Evolutionary conservation across 2,329 filamentous ascomycete genomes (phyloP).

Genomic region (Basipetospora chlamydospora): DNA sequence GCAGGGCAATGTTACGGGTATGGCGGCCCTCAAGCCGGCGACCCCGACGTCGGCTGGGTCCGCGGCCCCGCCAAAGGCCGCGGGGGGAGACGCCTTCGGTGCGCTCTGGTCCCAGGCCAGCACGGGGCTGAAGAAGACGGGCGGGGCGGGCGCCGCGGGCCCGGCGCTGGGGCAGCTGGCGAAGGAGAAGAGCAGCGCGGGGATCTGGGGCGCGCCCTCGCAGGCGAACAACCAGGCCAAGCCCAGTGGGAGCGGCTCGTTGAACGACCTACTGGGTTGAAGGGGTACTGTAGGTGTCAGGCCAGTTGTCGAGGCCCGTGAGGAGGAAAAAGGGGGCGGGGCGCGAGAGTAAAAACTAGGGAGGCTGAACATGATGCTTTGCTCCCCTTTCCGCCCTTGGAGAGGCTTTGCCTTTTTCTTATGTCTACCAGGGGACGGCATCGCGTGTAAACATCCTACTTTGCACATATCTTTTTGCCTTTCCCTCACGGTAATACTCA

Average conservation of each 20-base stretch:
- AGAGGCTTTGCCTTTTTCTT: too few relatives aligned
- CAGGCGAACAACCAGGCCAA: constrained; percentile 13
- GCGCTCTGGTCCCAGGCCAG: constrained; percentile 69
- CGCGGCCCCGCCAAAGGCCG: constrained; percentile 36
- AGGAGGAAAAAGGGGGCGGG: background rate
- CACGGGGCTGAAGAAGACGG: constrained; percentile 59
- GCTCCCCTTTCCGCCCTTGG: too few relatives aligned
- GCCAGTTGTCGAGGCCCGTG: background rate
- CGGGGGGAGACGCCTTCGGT: constrained; percentile 74
- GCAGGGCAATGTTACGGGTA: constrained; percentile 21
- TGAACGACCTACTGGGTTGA: constrained; percentile 35
- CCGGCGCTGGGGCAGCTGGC: constrained; percentile 85
- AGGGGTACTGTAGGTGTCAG: background rate
- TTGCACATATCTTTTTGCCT: too few relatives aligned
- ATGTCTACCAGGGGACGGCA: too few relatives aligned
- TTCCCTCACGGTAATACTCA: too few relatives aligned
- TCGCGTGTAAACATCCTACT: too few relatives aligned
- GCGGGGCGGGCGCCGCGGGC: constrained; percentile 38
- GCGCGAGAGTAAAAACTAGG: too few relatives aligned
- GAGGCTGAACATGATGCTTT: too few relatives aligned
- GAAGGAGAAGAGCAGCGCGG: constrained; percentile 93
- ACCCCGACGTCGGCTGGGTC: constrained; percentile 27
- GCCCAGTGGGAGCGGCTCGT: constrained; percentile 18
- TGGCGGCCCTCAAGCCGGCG: constrained; percentile 33
- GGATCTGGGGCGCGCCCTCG: constrained; percentile 74